A percentile compares a stretch with the other conserved stretches of the same genome.
These are phyloP conservation scores for Penicillium sp. DNA, from an alignment of 2,329 filamentous ascomycete genomes.

Conservation along the genomic window DNA sequence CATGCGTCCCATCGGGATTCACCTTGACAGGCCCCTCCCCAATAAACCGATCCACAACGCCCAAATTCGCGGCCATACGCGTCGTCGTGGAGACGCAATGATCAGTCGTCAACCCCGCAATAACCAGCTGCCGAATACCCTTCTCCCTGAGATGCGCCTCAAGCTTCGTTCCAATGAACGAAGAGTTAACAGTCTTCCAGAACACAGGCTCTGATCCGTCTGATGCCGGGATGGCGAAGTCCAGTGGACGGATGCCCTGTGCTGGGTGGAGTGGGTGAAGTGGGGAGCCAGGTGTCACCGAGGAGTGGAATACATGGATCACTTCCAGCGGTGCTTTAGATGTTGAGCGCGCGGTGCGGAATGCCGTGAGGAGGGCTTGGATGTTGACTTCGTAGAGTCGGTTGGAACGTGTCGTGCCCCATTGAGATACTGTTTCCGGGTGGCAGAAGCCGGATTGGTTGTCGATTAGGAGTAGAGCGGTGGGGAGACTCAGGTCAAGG, in stretches of 20 bases:
- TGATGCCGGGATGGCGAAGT: slow-evolving; percentile 31
- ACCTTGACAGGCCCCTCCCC: slow-evolving; percentile 15
- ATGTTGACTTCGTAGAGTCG: slow-evolving; percentile 47
- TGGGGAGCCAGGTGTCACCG: slow-evolving; percentile 31
- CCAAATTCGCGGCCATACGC: slow-evolving; percentile 50
- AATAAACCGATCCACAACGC: slow-evolving; percentile 38
- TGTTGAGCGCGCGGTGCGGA: slow-evolving; percentile 28
- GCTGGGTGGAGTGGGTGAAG: slow-evolving; percentile 38
- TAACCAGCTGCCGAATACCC: slow-evolving; percentile 39
- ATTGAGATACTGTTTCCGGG: slow-evolving; percentile 31
- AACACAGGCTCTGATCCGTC: slow-evolving; percentile 39
- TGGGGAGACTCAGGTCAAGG: slow-evolving; percentile 28
- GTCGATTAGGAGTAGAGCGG: slow-evolving; percentile 50
- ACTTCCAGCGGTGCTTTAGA: slow-evolving; percentile 30
- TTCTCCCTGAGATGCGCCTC: slow-evolving; percentile 37
- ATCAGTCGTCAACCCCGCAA: slow-evolving; percentile 49
- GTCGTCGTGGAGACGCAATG: slow-evolving; percentile 52
- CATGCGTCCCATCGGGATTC: slow-evolving; percentile 21
- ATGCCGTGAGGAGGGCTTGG: slow-evolving; percentile 36
- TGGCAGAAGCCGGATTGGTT: slow-evolving; percentile 46
- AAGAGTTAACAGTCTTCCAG: slow-evolving; percentile 48
- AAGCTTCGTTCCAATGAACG: slow-evolving; percentile 48
- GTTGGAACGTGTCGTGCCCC: slow-evolving; percentile 46
- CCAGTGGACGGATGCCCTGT: slow-evolving; percentile 28
- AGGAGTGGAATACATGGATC: slow-evolving; percentile 50